Conservation (phyloP, 106 monocot species). For the Dendrobium nobile region DNA sequence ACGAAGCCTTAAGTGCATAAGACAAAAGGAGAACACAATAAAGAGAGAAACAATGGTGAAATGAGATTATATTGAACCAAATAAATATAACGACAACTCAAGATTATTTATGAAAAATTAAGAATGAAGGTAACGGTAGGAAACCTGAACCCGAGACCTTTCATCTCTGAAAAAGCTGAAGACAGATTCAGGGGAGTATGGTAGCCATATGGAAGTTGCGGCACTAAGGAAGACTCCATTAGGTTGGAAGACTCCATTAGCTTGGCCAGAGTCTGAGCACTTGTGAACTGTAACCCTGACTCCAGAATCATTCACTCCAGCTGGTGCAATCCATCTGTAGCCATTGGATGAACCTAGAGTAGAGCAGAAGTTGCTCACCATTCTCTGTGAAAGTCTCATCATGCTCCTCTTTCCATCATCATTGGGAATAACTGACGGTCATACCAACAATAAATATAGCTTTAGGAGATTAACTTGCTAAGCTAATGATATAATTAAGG, state of each 20-base stretch:
- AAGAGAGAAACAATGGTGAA: not conserved
- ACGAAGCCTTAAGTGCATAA: not conserved
- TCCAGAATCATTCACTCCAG: constrained; percentile 39
- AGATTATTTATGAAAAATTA: not conserved
- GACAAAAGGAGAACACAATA: not conserved
- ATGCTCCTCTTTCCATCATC: constrained; percentile 53
- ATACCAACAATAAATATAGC: not conserved
- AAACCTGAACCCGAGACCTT: constrained; percentile 40
- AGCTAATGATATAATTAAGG: not conserved
- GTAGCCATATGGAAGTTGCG: constrained; percentile 53
- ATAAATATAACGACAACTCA: too few relatives aligned
- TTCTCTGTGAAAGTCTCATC: constrained; percentile 72
- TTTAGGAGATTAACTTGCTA: not conserved
- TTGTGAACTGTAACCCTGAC: constrained; percentile 45
- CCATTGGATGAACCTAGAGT: constrained; percentile 34
- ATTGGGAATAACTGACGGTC: constrained; percentile 27
- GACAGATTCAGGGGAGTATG: constrained; percentile 30
- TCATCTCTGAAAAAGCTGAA: constrained; percentile 60
- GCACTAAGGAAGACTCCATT: constrained; percentile 48
- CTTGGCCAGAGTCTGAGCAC: constrained; percentile 30
- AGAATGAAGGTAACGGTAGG: not conserved
- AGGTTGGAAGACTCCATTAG: constrained; percentile 35
- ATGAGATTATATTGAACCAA: not conserved
- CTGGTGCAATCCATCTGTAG: constrained; percentile 39
- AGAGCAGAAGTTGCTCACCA: constrained; percentile 55